phyloP scores from a whole-genome alignment of 2,329 filamentous ascomycete species.

The Teratosphaeria epicoccoides region DNA sequence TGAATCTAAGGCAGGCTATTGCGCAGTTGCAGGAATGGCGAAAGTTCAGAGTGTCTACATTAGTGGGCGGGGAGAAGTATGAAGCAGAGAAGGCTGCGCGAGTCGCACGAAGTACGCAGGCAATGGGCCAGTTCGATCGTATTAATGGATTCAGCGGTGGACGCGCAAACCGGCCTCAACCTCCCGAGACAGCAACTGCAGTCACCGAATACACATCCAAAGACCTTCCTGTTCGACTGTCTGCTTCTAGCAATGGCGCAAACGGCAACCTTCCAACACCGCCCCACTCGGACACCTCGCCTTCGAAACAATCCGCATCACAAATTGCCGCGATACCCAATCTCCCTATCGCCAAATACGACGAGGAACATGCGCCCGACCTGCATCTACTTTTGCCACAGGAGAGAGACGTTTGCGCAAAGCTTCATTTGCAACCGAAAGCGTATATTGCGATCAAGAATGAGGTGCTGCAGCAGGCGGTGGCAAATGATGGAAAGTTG shows the following conservation, averaged over 20 bases:
- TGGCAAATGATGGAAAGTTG: slow-evolving; percentile 74
- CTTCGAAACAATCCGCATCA: slow-evolving; percentile 18
- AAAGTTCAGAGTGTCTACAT: slow-evolving; percentile 67
- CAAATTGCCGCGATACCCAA: slow-evolving; percentile 29
- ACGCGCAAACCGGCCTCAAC: slow-evolving; percentile 14
- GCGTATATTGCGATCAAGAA: slow-evolving; percentile 94
- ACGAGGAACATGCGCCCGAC: slow-evolving; percentile 67
- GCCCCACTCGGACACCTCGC: slow-evolving; percentile 4
- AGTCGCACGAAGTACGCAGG: slow-evolving; percentile 44
- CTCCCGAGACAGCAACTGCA: slow-evolving; percentile 19
- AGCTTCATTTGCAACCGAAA: slow-evolving; percentile 79
- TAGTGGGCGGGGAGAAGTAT: slow-evolving; percentile 82
- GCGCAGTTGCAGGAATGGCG: slow-evolving; percentile 90
- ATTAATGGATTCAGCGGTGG: slow-evolving; percentile 17
- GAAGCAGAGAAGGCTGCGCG: slow-evolving; percentile 76
- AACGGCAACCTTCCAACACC: slow-evolving; percentile 30
- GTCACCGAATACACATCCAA: slow-evolving; percentile 24
- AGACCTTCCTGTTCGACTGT: slow-evolving; percentile 23
- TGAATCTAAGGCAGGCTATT: slow-evolving; percentile 84
- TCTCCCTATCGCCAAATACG: slow-evolving; percentile 55
- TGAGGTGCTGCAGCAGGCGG: slow-evolving; percentile 76
- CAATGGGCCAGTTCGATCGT: slow-evolving; percentile 21
- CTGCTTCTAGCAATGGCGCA: slow-evolving; percentile 20
- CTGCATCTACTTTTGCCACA: slow-evolving; percentile 75
- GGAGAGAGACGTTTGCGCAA: slow-evolving; percentile 76